Evolutionary conservation across 257 asterid genomes (phyloP), one percentile per base, ranked within the genome.

Genomic region (Nyctanthes arbortristis): DNA sequence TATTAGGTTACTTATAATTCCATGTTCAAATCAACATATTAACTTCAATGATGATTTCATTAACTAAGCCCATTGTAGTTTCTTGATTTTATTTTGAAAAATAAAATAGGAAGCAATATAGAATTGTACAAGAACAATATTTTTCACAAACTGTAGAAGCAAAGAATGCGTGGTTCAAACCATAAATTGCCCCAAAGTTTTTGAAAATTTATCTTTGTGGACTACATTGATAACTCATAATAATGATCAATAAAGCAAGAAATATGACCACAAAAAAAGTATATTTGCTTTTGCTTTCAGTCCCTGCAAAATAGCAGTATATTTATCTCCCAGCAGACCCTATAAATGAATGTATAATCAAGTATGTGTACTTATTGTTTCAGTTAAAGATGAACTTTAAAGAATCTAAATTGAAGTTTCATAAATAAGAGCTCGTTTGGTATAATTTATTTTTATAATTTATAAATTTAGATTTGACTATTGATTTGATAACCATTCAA

Each of bases 231-330:
- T 60, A 30, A n/a, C 45, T 54, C 65, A 39, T 68, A 43, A 35
- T 35, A 35, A 35, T 35, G 40, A 24, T 34, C 39, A 27, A 40
- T 30, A 29, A 43, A 27, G n/a, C 27, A 69, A 39, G 54, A 60
- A 63, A 69, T 62, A 25, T 61, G 63, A 31, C 69, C 61, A 62
- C 69, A 71, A 47, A 49, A 71, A 27, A 62, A 61, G 40, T 39
- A 35, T 35, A 2, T 22, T 27, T 3, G 34, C 25, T 70, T 14
- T 24, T 35, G 37, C 25, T 61, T 69, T 31, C 47, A 25, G 61
- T 69, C n/a, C 66, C 66, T 36, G 40, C 43, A 54, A 35, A 35
- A 35, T 34, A 34, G 22, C 43, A 4, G n/a, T 55, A 68, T 52
- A 25, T 27, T 1, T 24, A 33, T 59, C 33, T n/a, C n/a, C n/a